phyloP scores from a whole-genome alignment of 306 rosid species.

The Trifolium pratense region DNA sequence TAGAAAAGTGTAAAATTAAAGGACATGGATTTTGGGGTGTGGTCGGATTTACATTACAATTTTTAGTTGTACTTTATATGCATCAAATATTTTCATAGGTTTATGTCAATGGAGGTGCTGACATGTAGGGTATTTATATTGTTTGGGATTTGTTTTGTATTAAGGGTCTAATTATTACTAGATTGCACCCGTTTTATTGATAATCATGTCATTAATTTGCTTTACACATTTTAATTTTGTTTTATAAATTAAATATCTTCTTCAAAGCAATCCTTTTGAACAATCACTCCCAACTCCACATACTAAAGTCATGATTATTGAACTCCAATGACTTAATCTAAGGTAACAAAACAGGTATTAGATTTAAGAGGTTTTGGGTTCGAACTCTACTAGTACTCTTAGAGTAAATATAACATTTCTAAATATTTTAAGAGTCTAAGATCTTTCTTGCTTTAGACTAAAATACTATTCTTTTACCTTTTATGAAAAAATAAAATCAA shows the following conservation, averaged over 20 bases:
- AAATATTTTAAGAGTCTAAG: too few species aligned
- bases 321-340: too few species aligned
- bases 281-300: constrained; percentile 3
- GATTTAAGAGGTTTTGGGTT: too few species aligned
- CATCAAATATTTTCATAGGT: constrained; percentile 11
- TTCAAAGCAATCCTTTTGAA: constrained; percentile 8
- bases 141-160: constrained; percentile 33
- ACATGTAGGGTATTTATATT: constrained; percentile 41
- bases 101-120: constrained; percentile 39
- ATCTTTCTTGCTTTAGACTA: too few species aligned
- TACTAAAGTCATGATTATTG: constrained; percentile 16
- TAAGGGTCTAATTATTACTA: constrained; percentile 32
- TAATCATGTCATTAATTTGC: constrained; percentile 49
- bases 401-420: too few species aligned
- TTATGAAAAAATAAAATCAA: too few species aligned
- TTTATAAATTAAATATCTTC: constrained; percentile 12
- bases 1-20: constrained; percentile 30
- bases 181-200: constrained; percentile 40
- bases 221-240: constrained; percentile 14
- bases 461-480: too few species aligned
- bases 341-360: too few species aligned
- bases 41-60: constrained; percentile 23
- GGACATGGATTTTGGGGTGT: not conserved
- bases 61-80: not conserved
- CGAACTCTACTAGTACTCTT: too few species aligned